phyloP scores from a whole-genome alignment of 768 basidiomycete species.

The Cyclocybe aegerita region DNA sequence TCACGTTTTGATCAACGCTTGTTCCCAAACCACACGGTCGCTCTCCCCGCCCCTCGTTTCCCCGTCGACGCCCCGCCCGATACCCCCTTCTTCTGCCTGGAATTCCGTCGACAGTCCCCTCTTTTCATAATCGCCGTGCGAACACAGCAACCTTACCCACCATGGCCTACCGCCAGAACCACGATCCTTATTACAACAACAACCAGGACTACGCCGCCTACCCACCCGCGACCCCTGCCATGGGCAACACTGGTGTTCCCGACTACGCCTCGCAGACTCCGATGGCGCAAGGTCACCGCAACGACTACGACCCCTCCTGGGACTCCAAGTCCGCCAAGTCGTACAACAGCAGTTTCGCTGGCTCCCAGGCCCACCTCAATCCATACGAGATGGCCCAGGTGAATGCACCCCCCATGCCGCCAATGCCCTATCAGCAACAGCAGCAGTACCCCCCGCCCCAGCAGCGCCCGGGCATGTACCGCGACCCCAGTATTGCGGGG shows the following conservation, averaged over 20 bases:
- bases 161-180: constrained; percentile 58
- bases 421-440: constrained; percentile 46
- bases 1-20: constrained; percentile 1
- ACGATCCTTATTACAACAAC: constrained; percentile 49
- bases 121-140: constrained; percentile 7
- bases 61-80: constrained; percentile 9
- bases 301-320: constrained; percentile 49
- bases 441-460: constrained; percentile 64
- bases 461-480: constrained; percentile 45
- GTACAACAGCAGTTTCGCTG: constrained; percentile 61
- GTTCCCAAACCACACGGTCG: constrained; percentile 22
- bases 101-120: constrained; percentile 2
- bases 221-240: constrained; percentile 10
- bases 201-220: constrained; percentile 18
- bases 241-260: constrained; percentile 27
- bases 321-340: constrained; percentile 57
- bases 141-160: constrained; percentile 4
- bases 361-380: constrained; percentile 74
- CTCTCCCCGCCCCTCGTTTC: constrained; percentile 14
- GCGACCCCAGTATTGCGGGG: constrained; percentile 48
- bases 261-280: constrained; percentile 33
- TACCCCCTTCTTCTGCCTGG: constrained; percentile 5
- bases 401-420: constrained; percentile 52
- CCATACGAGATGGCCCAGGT: constrained; percentile 63
- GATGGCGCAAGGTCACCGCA: constrained; percentile 29